phyloP scores from a whole-genome alignment of 106 monocot genomes.

The Cymbidium sinense region DNA sequence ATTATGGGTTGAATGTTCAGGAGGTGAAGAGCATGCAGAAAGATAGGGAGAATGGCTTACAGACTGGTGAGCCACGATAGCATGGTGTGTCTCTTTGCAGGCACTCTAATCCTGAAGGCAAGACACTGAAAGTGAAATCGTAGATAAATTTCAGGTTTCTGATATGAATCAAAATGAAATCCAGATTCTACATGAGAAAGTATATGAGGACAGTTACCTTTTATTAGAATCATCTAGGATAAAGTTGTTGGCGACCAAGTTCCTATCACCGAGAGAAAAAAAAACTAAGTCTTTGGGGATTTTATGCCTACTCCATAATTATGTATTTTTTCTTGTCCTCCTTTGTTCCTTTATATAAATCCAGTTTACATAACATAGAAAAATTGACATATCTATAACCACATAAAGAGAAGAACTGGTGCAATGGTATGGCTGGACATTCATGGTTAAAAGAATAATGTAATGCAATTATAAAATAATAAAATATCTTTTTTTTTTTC shows the following conservation, averaged over 20 bases:
- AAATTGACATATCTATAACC: too few relatives aligned
- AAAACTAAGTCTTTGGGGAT: not conserved
- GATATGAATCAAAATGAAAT: not conserved
- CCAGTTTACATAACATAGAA: too few relatives aligned
- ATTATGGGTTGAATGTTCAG: not conserved
- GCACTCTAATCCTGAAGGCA: constrained; percentile 66
- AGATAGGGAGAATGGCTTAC: constrained; percentile 27
- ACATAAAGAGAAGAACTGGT: not conserved
- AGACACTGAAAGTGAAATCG: constrained; percentile 24
- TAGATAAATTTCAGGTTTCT: not conserved
- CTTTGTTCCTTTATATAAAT: too few relatives aligned
- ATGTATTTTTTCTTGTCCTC: too few relatives aligned
- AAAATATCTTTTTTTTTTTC: not conserved
- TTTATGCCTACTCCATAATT: too few relatives aligned
- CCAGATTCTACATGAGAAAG: not conserved
- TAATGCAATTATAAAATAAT: not conserved
- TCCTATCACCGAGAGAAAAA: constrained; percentile 32
- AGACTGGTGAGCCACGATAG: constrained; percentile 40
- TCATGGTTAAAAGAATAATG: not conserved
- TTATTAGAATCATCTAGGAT: constrained; percentile 50
- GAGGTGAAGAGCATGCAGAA: not conserved
- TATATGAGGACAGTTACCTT: constrained; percentile 37
- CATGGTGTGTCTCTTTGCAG: constrained; percentile 73
- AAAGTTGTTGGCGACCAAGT: constrained; percentile 92
- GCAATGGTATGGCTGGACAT: not conserved